Base-by-base conservation (phyloP, 768 basidiomycete species). In the Phanerochaete carnosa region DNA sequence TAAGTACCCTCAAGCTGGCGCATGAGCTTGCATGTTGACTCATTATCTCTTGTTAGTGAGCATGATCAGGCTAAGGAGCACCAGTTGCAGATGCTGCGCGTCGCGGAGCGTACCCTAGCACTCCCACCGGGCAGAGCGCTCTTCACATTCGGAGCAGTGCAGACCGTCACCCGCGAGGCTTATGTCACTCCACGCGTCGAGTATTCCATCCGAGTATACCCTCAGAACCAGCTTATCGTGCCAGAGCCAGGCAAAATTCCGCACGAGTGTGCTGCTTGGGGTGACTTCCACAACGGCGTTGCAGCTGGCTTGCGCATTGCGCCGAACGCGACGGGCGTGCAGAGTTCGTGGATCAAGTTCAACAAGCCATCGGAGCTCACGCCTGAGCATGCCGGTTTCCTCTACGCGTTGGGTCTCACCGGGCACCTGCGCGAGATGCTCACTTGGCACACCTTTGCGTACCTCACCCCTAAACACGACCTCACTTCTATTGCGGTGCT, bases 281-380 rank as follows among this genome's bases (percentile, higher is more conserved):
- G 92, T n/a, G 92, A 95, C 62, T 99, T 99, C 74, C 95, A 98
- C 74, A 95, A 96, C 64, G 97, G 97, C 11, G 96, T 97, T 0
- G 94, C 94, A 8, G 92, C 94, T 3, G 97, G 90, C 2, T 73
- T 99, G 46, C 87, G 92, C 7, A 86, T 98, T 53, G 86, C 89
- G 0, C 86, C 91, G 0, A 81, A 83, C n/a, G 83, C 88, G 9
- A 74, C 77, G 51, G 86, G 85, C 11, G 83, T 98, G 45, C 94
- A 97, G 70, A 92, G 91, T 67, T 94, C 94, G 0, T 98, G 95
- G 93, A 94, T 97, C 56, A 88, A 90, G 15, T 98, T 95, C 80
- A 96, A 98, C 74, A 92, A 91, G 66, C 96, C 97, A 0, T 81
- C 86, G 0, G 92, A 95, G 47, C 81, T 95, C 56, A 95, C 91